Conservation (phyloP, 495 filamentous ascomycete genomes). For the Penicillium simplicissimum region DNA sequence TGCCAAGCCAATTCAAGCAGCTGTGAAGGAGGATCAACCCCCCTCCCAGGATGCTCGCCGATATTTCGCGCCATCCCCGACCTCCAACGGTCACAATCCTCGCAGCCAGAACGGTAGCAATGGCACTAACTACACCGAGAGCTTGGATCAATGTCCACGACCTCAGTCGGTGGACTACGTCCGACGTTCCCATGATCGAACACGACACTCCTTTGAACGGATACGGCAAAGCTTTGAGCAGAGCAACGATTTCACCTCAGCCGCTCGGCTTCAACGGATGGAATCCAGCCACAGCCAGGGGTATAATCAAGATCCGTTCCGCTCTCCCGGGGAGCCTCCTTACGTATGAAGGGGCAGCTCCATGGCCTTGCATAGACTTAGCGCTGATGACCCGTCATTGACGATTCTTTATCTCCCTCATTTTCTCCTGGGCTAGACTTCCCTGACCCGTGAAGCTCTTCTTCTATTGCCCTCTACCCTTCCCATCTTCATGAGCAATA, state of each 20-base stretch:
- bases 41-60: slow-evolving; percentile 81
- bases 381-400: slow-evolving; percentile 35
- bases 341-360: slow-evolving; percentile 28
- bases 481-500: slow-evolving; percentile 36
- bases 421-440: neutral
- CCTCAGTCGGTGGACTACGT: slow-evolving; percentile 65
- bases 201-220: slow-evolving; percentile 53
- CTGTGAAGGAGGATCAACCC: slow-evolving; percentile 54
- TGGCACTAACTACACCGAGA: slow-evolving; percentile 85
- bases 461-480: slow-evolving; percentile 27
- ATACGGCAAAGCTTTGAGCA: slow-evolving; percentile 74
- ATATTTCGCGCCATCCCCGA: slow-evolving; percentile 85
- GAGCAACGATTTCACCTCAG: slow-evolving; percentile 87
- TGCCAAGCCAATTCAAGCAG: slow-evolving; percentile 62
- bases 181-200: slow-evolving; percentile 75
- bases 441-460: slow-evolving; percentile 27
- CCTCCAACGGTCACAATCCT: slow-evolving; percentile 77
- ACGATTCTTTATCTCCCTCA: slow-evolving; percentile 31
- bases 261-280: slow-evolving; percentile 76
- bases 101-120: slow-evolving; percentile 90
- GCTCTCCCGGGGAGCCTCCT: slow-evolving; percentile 38
- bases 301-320: slow-evolving; percentile 37
- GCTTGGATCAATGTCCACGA: slow-evolving; percentile 47
- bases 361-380: slow-evolving; percentile 31
- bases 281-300: slow-evolving; percentile 66